phyloP scores from a whole-genome alignment of 73 alveolate species.

The Diophrys sp. region DNA sequence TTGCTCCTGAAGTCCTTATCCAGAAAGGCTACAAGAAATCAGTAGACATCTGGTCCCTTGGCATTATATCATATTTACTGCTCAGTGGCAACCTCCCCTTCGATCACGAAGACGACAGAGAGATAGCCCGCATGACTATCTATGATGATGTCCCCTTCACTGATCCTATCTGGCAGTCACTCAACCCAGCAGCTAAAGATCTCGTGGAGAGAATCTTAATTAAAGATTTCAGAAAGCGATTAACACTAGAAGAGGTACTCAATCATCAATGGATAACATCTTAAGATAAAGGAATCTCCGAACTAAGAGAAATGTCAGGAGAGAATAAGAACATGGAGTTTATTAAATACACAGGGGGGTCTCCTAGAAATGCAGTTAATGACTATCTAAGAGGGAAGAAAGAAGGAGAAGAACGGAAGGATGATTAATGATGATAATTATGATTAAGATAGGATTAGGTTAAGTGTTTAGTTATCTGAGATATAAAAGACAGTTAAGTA shows the following conservation, averaged over 20 bases:
- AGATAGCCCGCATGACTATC: background rate
- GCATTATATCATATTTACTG: constrained; percentile 59
- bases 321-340: background rate
- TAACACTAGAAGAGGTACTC: background rate
- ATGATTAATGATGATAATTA: no score
- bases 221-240: background rate
- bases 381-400: background rate
- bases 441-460: no score
- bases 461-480: no score
- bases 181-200: background rate
- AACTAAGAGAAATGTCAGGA: background rate
- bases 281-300: background rate
- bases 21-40: constrained; percentile 50
- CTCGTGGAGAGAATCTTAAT: background rate
- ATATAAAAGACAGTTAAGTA: no score
- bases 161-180: background rate
- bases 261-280: constrained; percentile 2
- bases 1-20: constrained; percentile 69
- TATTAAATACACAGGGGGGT: background rate
- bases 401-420: background rate
- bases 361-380: background rate
- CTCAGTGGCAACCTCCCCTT: constrained; percentile 70
- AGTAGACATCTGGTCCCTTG: constrained; percentile 70
- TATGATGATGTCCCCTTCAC: background rate
- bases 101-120: constrained; percentile 33